These are phyloP conservation scores for Aureobasidium sp. DNA, from an alignment of 2,329 filamentous ascomycete species.

Conservation along the genomic window DNA sequence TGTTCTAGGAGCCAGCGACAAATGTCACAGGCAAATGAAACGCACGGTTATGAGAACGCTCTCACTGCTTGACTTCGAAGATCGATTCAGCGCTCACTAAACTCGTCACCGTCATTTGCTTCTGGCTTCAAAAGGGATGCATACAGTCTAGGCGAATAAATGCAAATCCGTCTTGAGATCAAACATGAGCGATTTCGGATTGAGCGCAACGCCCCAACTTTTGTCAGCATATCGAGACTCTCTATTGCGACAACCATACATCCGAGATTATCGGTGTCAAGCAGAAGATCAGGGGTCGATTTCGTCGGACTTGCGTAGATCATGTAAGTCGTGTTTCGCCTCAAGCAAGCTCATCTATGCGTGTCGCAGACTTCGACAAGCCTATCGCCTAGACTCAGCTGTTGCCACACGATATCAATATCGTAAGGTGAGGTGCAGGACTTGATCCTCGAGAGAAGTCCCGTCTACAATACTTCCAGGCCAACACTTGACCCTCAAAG, in stretches of 20 bases:
- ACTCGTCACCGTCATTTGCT: conserved; percentile 1
- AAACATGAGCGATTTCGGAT: background rate
- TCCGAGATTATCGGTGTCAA: background rate
- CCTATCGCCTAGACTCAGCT: too few species aligned
- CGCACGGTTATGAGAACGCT: conserved; percentile 6
- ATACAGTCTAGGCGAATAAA: background rate
- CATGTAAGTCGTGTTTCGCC: background rate
- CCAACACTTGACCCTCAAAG: too few species aligned
- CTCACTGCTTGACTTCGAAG: background rate
- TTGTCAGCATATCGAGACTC: background rate
- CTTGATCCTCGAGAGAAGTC: too few species aligned
- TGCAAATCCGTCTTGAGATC: background rate
- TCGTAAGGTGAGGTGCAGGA: background rate
- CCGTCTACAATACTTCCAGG: too few species aligned
- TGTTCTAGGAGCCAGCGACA: background rate
- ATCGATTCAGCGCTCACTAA: background rate
- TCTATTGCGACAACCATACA: background rate
- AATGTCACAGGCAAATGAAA: background rate
- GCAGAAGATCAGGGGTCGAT: background rate
- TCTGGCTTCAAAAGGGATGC: background rate
- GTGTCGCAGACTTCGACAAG: background rate
- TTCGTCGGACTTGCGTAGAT: background rate
- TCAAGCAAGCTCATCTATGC: background rate
- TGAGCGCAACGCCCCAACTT: too few species aligned
- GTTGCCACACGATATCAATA: background rate